Percentiles rank a stretch among this genome's conserved stretches.
phyloP scores from a whole-genome alignment of 495 filamentous ascomycete species.

The Penicillium daleae region DNA sequence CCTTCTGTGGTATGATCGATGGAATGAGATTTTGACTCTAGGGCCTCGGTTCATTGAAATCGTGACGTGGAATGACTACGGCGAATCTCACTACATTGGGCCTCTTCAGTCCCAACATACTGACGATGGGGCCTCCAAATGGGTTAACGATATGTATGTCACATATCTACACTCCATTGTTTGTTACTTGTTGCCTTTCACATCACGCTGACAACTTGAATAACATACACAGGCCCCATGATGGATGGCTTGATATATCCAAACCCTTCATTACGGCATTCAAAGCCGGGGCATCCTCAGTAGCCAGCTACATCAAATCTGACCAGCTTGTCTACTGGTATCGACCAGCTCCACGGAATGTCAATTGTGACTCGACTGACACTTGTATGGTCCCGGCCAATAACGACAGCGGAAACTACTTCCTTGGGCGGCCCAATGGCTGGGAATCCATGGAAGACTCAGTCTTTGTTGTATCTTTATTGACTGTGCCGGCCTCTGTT shows the following conservation, averaged over 20 bases:
- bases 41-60: slow-evolving; percentile 59
- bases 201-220: not conserved
- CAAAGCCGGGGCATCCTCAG: slow-evolving; percentile 51
- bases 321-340: slow-evolving; percentile 52
- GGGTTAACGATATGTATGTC: slow-evolving; percentile 56
- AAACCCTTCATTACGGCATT: slow-evolving; percentile 61
- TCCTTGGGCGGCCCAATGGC: slow-evolving; percentile 55
- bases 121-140: slow-evolving; percentile 61
- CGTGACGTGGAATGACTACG: slow-evolving; percentile 68
- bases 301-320: slow-evolving; percentile 38
- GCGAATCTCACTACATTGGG: slow-evolving; percentile 58
- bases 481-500: slow-evolving; percentile 48
- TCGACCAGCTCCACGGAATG: slow-evolving; percentile 44
- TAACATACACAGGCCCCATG: slow-evolving; percentile 33
- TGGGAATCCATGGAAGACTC: slow-evolving; percentile 50
- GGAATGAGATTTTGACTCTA: slow-evolving; percentile 54
- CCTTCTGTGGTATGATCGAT: slow-evolving; percentile 49
- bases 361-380: slow-evolving; percentile 38
- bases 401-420: slow-evolving; percentile 47
- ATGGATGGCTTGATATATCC: slow-evolving; percentile 42
- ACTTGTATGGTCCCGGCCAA: slow-evolving; percentile 41
- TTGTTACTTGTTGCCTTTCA: not conserved
- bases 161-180: not conserved
- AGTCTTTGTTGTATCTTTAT: slow-evolving; percentile 58
- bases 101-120: slow-evolving; percentile 51